Evolutionary conservation across 2,329 filamentous ascomycete genomes (phyloP), one percentile per base, ranked within the genome.

Genomic region (Arthrinium puccinioides): DNA sequence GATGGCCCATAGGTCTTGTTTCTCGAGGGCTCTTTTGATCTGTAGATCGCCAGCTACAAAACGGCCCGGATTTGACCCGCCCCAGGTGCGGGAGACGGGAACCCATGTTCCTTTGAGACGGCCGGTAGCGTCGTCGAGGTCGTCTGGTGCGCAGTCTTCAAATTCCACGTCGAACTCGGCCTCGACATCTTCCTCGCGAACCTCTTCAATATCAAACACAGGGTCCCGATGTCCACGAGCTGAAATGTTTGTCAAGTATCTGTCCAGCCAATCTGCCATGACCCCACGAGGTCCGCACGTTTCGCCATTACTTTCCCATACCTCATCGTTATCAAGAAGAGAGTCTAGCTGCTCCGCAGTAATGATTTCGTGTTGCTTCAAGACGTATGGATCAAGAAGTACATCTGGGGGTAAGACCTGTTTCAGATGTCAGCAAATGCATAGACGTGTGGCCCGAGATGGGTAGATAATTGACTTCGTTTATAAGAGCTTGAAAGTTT

Each of bases 341-440:
- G 79, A 85, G 0, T 77, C 60, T 13, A 70, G 67, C 52, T 94
- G 88, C 0, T 64, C 59, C 25, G 74, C 45, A 0, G 72, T 81
- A 36, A 94, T 70, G 2, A 89, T 48, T 0, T 66, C 70, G 20
- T 75, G 55, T 1, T 68, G 52, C 7, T 65, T 52, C 2, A 94
- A 70, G 1, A 72, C 53, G 1, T 67, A 59, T 2, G 75, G 69
- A 11, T 72, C 63, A 1, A 88, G 54, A 2, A 79, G 59, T n/a
- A n/a, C n/a, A n/a, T 60, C 55, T 2, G 62, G 44, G 1, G 55
- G 56, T 32, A 62, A 66, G 4, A 61, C 62, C 2, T 57, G 48
- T 7, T 24, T 62, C 54, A 2, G n/a, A n/a, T n/a, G n/a, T n/a
- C n/a, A n/a, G n/a, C n/a, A n/a, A n/a, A n/a, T n/a, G n/a, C n/a